Evolutionary conservation across 352 stramenopile genomes (phyloP).

Genomic region (Globisporangium canariense): DNA sequence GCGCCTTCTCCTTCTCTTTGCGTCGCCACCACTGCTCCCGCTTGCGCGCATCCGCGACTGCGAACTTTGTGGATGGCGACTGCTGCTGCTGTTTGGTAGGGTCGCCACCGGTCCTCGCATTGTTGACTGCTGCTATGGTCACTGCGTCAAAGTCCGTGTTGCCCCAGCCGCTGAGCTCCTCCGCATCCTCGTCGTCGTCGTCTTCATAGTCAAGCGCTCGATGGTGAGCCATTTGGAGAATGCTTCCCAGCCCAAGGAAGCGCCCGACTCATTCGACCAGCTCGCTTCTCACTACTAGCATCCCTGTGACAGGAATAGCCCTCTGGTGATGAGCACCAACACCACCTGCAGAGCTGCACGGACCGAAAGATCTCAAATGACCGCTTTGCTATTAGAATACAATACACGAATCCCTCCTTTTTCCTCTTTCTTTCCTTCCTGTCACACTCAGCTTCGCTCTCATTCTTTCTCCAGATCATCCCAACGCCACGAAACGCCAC

Average conservation of each 20-base stretch:
- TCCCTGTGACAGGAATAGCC: neutral
- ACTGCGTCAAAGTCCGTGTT: constrained; percentile 20
- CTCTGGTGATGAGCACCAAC: too few relatives aligned
- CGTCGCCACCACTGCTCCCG: neutral
- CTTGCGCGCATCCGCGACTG: neutral
- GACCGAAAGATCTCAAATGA: too few relatives aligned
- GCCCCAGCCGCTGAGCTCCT: constrained; percentile 26
- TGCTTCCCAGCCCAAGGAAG: neutral
- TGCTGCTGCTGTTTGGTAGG: neutral
- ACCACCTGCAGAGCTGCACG: too few relatives aligned
- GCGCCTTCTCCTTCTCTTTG: neutral
- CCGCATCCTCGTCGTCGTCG: constrained; percentile 7
- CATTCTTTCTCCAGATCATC: neutral
- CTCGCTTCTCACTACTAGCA: too few relatives aligned
- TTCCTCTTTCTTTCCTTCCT: too few relatives aligned
- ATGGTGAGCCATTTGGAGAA: neutral
- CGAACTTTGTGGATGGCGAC: neutral
- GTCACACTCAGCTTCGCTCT: neutral
- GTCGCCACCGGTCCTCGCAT: too few relatives aligned
- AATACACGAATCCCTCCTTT: neutral
- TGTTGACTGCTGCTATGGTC: neutral
- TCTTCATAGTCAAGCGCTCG: constrained; percentile 10
- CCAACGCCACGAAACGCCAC: neutral
- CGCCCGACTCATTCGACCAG: neutral
- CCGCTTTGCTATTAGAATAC: too few relatives aligned